Base-by-base conservation (phyloP, 768 basidiomycete species). In the Chalciporus pseudorubinellus region DNA sequence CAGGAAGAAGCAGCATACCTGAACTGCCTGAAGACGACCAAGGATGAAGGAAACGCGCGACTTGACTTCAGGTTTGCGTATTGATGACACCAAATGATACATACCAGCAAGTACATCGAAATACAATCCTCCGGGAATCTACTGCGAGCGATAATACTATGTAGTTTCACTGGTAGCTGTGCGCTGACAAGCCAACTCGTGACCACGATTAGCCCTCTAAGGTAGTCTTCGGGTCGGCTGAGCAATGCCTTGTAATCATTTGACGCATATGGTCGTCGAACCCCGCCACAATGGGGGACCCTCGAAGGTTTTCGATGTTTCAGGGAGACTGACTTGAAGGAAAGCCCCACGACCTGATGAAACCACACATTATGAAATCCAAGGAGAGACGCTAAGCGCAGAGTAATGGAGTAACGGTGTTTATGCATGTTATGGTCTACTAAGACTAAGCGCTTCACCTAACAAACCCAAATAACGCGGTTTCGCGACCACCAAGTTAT, bases 41-140 rank as follows among this genome's bases (percentile, higher is more conserved):
- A 71, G 40, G 84, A 87, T 50, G 70, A 74, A 52, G 83, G 83
- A 18, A 85, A 83, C 56, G 62, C 75, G 52, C 68, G 80, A 41
- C 61, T 84, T 50, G 82, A 84, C 58, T 85, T 84, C 70, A 71
- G 81, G 21, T 84, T 85, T 58, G 77, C 75, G 11, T 81, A 83
- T 61, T 82, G 46, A 51, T 21, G 39, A 12, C 47, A 10, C 29
- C 28, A 19, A 3, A 31, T 13, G 12, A 31, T 31, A 31, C 26
- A 7, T 9, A 6, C 6, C 7, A 26, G 26, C 6, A 26, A 26
- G 9, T 24, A 24, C 7, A 3, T 24, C 24, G 24, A 24, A 7
- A 24, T 7, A 24, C 24, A 7, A 24, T 24, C 7, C 24, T 4
- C 24, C 7, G 24, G 24, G 24, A 26, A 26, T 26, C 26, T 26